Evolutionary conservation across 2,329 filamentous ascomycete genomes (phyloP), one percentile per base, ranked within the genome.

Genomic region (Esteya vermicola): DNA sequence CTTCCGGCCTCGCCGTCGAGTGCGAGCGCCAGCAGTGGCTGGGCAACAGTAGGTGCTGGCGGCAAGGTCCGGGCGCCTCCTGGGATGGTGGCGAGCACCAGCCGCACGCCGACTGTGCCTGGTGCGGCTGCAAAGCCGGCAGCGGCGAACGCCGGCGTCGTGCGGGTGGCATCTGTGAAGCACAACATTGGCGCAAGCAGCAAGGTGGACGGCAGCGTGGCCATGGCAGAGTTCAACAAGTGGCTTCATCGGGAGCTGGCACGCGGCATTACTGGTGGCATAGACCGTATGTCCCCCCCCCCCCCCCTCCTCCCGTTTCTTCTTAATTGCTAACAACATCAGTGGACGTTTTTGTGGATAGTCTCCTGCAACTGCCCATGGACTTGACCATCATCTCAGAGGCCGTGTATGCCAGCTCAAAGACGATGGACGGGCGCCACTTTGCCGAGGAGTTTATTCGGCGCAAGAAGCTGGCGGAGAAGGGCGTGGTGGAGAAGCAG

Each of bases 401-500:
- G 55, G 82, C 82, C 9, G 81, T 96, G 19, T 94, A 96, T 59
- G 75, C 76, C 43, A 81, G 77, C 56, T 93, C 85, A 2, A 81
- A 80, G 52, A 93, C 88, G 1, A 84, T 98, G 60, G 86, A 98
- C 54, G 86, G 85, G 1, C 81, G 83, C 37, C 85, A 93, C 53
- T 96, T 96, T 54, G 86, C 85, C 0, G 84, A 93, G 44, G 91
- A 98, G 58, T 98, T 91, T 54, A 75, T 96, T 43, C 82, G 88
- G 26, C 86, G 89, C 51, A 89, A 88, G 63, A 93, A 83, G 68
- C 74, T 93, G 2, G 89, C 91, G 1, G 89, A 96, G 50, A 91
- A 88, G 64, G 91, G 91, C 30, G 73, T 95, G 31, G 47, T 58
- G 2, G 68, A 93, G 16, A 82, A 86, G 57, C 80, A 84, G 51